Conservation (phyloP, 495 filamentous ascomycete species). For the Neurospora hispaniola region DNA sequence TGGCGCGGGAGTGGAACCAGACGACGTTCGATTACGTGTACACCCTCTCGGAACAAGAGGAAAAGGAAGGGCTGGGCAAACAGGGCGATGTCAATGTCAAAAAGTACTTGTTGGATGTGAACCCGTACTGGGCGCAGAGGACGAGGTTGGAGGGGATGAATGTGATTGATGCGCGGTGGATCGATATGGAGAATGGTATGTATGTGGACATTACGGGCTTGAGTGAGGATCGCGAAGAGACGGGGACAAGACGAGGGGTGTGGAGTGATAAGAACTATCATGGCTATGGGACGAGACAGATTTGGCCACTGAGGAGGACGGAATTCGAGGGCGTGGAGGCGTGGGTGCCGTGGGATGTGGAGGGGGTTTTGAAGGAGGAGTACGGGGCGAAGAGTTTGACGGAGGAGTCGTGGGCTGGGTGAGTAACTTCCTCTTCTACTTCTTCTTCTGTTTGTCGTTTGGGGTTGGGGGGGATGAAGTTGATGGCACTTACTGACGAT, state of each 20-base stretch:
- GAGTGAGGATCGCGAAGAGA: constrained; percentile 47
- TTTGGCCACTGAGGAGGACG: constrained; percentile 71
- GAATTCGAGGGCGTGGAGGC: constrained; percentile 68
- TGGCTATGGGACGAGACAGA: constrained; percentile 54
- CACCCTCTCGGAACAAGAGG: not conserved
- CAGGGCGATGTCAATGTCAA: constrained; percentile 2
- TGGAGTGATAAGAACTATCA: constrained; percentile 81
- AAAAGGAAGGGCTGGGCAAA: not conserved
- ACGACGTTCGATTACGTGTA: constrained; percentile 49
- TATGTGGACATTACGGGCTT: constrained; percentile 87
- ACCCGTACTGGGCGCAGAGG: constrained; percentile 53
- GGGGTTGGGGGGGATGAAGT: not conserved
- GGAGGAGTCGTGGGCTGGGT: constrained; percentile 53
- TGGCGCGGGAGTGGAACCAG: constrained; percentile 55
- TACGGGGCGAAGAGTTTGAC: constrained; percentile 60
- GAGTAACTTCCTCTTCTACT: constrained; percentile 10
- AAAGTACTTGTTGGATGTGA: constrained; percentile 66
- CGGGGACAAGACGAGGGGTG: constrained; percentile 23
- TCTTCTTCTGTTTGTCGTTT: not conserved
- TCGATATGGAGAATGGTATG: constrained; percentile 64
- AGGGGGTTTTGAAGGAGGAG: constrained; percentile 60
- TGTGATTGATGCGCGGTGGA: constrained; percentile 79
- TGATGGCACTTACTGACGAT: not conserved
- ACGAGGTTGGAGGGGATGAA: constrained; percentile 58
- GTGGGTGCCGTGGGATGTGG: constrained; percentile 65